Evolutionary conservation across 768 basidiomycete species (phyloP).

Genomic region (Lyophyllum semitale): DNA sequence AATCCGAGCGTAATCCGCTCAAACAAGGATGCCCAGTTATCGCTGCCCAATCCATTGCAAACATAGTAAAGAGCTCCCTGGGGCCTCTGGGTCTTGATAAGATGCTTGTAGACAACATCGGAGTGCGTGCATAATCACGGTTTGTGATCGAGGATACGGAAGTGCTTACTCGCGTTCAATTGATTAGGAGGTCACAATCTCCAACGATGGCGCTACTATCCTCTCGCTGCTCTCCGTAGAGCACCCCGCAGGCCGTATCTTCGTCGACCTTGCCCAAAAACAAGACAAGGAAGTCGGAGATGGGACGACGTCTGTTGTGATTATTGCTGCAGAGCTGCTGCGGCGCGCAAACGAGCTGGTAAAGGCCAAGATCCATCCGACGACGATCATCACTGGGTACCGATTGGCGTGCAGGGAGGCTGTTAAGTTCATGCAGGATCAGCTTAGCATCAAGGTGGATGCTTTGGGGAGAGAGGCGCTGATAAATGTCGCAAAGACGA

Average conservation of each 20-base stretch:
- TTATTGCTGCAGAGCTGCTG: slow-evolving; percentile 95
- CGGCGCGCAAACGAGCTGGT: slow-evolving; percentile 97
- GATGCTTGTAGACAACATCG: slow-evolving; percentile 98
- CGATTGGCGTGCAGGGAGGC: slow-evolving; percentile 96
- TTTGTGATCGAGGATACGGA: neutral
- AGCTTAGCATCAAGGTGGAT: slow-evolving; percentile 94
- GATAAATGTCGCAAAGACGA: slow-evolving; percentile 96
- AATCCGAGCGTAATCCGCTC: neutral
- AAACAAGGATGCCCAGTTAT: slow-evolving; percentile 58
- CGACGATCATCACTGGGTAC: slow-evolving; percentile 99
- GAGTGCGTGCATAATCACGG: slow-evolving; percentile 56
- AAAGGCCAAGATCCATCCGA: slow-evolving; percentile 97
- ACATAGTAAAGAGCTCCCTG: slow-evolving; percentile 94
- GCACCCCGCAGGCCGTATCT: slow-evolving; percentile 95
- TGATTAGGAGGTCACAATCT: slow-evolving; percentile 94
- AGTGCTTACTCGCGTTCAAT: slow-evolving; percentile 7
- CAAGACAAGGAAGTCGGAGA: slow-evolving; percentile 99
- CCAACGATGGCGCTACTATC: slow-evolving; percentile 99
- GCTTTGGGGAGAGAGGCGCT: slow-evolving; percentile 88
- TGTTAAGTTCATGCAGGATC: slow-evolving; percentile 97
- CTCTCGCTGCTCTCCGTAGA: slow-evolving; percentile 91
- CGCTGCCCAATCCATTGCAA: slow-evolving; percentile 95
- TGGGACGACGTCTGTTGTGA: slow-evolving; percentile 97
- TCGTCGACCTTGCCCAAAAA: slow-evolving; percentile 98
- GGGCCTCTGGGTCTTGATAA: slow-evolving; percentile 95